Conservation (phyloP, 805 yeast genomes). For the Kodamaea nitidulidarum region DNA sequence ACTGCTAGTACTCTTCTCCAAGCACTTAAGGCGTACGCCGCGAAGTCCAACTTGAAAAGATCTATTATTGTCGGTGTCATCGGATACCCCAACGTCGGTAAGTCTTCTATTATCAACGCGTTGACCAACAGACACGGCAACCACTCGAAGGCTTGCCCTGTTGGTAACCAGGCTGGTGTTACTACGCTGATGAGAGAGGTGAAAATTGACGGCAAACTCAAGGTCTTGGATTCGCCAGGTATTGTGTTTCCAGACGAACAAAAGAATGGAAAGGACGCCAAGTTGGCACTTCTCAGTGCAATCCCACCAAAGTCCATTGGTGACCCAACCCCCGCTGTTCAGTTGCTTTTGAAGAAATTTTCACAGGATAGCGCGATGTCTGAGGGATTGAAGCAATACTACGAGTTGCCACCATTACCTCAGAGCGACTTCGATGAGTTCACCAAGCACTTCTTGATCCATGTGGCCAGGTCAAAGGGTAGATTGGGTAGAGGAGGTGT, state of each 20-base stretch:
- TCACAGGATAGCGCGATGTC: conserved; percentile 74
- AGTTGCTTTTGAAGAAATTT: conserved; percentile 69
- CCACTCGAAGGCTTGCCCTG: conserved; percentile 78
- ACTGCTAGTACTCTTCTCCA: conserved; percentile 74
- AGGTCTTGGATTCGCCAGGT: conserved; percentile 93
- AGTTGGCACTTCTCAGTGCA: conserved; percentile 82
- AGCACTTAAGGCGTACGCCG: conserved; percentile 81
- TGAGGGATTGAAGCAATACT: conserved; percentile 65
- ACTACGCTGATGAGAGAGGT: conserved; percentile 90
- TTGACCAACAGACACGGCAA: conserved; percentile 77
- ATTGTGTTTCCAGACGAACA: conserved; percentile 83
- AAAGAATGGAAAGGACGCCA: conserved; percentile 56
- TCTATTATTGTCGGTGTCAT: conserved; percentile 91
- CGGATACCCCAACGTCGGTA: conserved; percentile 97
- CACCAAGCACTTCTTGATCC: conserved; percentile 82
- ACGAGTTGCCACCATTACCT: conserved; percentile 78
- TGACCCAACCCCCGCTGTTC: conserved; percentile 82
- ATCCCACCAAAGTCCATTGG: conserved; percentile 79
- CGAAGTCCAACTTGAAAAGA: conserved; percentile 79
- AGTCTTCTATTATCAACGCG: conserved; percentile 90
- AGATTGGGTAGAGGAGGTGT: conserved; percentile 90
- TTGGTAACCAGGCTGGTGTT: conserved; percentile 96
- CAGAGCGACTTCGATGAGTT: conserved; percentile 68
- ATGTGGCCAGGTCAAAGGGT: conserved; percentile 89
- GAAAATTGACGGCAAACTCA: conserved; percentile 84